Evolutionary conservation across 192 early-diverging fungal genomes (phyloP).

Genomic region (Umbelopsis sp.): DNA sequence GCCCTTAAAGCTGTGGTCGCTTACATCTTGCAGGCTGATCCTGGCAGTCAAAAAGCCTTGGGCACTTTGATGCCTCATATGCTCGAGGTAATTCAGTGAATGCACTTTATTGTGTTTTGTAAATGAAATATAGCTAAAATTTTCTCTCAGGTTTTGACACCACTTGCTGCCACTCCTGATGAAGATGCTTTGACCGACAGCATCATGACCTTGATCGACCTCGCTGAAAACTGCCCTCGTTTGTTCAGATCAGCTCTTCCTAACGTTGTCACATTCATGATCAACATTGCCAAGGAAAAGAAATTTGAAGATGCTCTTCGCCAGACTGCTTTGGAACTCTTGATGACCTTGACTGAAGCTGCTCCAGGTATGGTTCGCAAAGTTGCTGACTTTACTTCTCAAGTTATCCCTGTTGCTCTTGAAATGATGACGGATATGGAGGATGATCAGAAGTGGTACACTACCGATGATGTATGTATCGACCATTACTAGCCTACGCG

Average conservation of each 20-base stretch:
- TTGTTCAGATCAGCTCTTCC: constrained; percentile 80
- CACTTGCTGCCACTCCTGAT: constrained; percentile 68
- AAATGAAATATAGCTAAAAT: background rate
- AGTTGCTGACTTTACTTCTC: constrained; percentile 73
- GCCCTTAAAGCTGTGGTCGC: constrained; percentile 75
- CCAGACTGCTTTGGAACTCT: constrained; percentile 88
- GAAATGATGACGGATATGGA: constrained; percentile 96
- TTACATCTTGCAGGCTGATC: constrained; percentile 73
- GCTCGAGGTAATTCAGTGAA: constrained; percentile 61
- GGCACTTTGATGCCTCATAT: constrained; percentile 78
- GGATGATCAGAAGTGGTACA: constrained; percentile 89
- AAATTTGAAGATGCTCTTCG: constrained; percentile 82
- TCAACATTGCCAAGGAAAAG: constrained; percentile 76
- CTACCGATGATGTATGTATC: constrained; percentile 69
- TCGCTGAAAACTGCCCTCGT: constrained; percentile 83
- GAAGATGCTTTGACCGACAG: constrained; percentile 73
- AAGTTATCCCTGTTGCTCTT: constrained; percentile 85
- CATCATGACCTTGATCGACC: constrained; percentile 79
- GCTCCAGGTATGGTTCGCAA: constrained; percentile 92
- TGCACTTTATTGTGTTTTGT: background rate
- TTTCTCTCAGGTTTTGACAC: constrained; percentile 56
- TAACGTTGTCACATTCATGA: constrained; percentile 74
- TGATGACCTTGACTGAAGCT: constrained; percentile 89
- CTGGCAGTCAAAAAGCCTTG: constrained; percentile 55
- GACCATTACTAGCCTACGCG: background rate